Base-by-base conservation (phyloP, 352 stramenopile genomes). In the Phytophthora sojae region DNA sequence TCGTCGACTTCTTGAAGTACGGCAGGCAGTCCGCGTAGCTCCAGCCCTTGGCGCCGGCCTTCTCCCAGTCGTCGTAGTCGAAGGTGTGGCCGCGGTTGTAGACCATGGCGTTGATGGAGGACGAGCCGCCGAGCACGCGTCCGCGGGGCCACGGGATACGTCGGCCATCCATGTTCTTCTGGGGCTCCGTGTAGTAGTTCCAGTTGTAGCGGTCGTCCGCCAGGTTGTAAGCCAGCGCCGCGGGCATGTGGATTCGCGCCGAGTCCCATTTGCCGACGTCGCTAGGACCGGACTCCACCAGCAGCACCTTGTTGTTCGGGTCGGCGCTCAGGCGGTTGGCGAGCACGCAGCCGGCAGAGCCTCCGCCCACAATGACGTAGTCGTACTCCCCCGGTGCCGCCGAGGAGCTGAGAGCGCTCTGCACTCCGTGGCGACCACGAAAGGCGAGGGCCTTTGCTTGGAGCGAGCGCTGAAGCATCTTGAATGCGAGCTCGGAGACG, bases 291-390 rank as follows among this genome's bases (percentile, higher is more conserved):
- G 92, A 86, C 67, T 98, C 94, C 21, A 98, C 79, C 50, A 98
- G 76, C 57, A 97, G 76, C 71, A 98, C 93, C 25, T 76, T 79
- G 64, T 94, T 92, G 61, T 49, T 77, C 19, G 83, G 77, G 57
- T 97, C 76, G 21, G 90, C 89, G 30, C 76, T 95, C 52, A 98
- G 79, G 8, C 85, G 79, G 67, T 94, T 96, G 44, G 94, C 94
- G 15, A 98, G 80, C 56, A 97, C 86, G 66, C 90, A 97, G 39
- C 94, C 93, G 6, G 91, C 92, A 0, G 89, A 93, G 23, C 93
- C 93, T n/a, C 72, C 91, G 67, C 93, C 93, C 17, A 98, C 88
- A 57, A 98, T 86, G 59, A 98, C 89, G 75, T 96, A 98, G 78
- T 98, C 93, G 71, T 82, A 91, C 59, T 87, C 82, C n/a, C 71